Evolutionary conservation across 148 eudicot genomes (phyloP).

Genomic region (Rhododendron ferrugineum): DNA sequence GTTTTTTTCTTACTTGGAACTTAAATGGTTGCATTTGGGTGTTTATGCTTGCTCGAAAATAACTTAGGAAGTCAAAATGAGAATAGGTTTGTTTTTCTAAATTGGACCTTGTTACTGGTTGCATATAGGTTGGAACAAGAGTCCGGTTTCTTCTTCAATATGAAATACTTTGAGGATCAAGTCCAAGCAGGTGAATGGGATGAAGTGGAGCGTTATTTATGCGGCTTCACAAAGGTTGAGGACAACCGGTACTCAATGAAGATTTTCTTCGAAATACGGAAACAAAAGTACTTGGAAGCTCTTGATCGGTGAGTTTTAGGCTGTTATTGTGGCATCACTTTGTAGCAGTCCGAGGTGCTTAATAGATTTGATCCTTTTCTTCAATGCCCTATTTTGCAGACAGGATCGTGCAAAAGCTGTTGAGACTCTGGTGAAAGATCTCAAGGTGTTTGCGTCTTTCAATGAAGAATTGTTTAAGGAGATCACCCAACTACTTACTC

Average conservation of each 20-base stretch:
- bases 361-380: neutral
- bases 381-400: constrained; percentile 19
- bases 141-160: constrained; percentile 55
- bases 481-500: constrained; percentile 54
- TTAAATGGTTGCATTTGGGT: neutral
- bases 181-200: constrained; percentile 65
- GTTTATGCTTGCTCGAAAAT: neutral
- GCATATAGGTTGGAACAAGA: constrained; percentile 51
- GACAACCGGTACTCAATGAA: constrained; percentile 61
- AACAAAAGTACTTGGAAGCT: constrained; percentile 58
- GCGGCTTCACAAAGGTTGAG: constrained; percentile 57
- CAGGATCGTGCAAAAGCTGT: constrained; percentile 50
- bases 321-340: neutral
- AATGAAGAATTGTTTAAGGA: constrained; percentile 58
- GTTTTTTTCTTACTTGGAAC: neutral
- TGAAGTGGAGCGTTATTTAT: constrained; percentile 55
- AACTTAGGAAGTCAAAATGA: neutral
- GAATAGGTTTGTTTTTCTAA: neutral
- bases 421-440: constrained; percentile 53
- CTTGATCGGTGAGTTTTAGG: constrained; percentile 37
- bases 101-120: neutral
- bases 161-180: constrained; percentile 63
- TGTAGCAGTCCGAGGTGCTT: neutral
- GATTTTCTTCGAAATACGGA: constrained; percentile 52
- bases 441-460: constrained; percentile 50